A percentile compares a stretch with the other conserved stretches of the same genome.
phyloP scores from a whole-genome alignment of 352 stramenopile species.

The Saprolegnia parasitica region DNA sequence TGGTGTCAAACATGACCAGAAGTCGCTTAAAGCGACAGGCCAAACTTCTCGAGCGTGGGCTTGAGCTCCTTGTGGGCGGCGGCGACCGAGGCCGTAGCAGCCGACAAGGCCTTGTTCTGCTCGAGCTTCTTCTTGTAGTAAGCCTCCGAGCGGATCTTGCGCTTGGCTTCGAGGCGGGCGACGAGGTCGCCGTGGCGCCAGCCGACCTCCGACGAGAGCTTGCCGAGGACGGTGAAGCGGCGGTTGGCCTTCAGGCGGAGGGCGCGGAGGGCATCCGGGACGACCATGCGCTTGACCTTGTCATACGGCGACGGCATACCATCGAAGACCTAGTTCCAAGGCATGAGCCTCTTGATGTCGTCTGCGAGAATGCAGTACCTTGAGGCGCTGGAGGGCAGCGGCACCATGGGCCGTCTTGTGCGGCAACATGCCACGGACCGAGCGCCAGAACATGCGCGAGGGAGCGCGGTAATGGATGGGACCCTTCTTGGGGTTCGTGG shows the following conservation, averaged over 20 bases:
- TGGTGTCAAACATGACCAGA: background rate
- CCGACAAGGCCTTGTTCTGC: constrained; percentile 84
- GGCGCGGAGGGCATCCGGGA: constrained; percentile 94
- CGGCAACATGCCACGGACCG: constrained; percentile 97
- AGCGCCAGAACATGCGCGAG: constrained; percentile 90
- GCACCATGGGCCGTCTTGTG: constrained; percentile 98
- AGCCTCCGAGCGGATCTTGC: constrained; percentile 92
- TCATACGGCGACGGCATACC: constrained; percentile 98
- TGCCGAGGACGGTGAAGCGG: constrained; percentile 94
- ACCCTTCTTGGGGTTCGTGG: constrained; percentile 96
- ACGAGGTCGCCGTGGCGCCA: constrained; percentile 97
- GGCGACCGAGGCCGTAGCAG: constrained; percentile 88
- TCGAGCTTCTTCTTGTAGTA: constrained; percentile 98
- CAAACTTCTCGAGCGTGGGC: constrained; percentile 76
- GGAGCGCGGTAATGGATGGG: constrained; percentile 98
- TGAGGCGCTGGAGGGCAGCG: constrained; percentile 93
- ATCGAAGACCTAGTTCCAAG: constrained; percentile 89
- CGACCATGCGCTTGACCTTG: constrained; percentile 99
- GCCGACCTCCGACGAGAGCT: constrained; percentile 93
- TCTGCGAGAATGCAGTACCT: constrained; percentile 42
- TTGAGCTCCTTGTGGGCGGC: constrained; percentile 80
- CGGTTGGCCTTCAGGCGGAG: constrained; percentile 92
- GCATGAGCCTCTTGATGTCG: background rate
- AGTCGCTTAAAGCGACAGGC: constrained; percentile 52
- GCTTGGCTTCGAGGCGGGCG: constrained; percentile 90